phyloP scores from a whole-genome alignment of 768 basidiomycete species.

The Sarcomyxa edulis region DNA sequence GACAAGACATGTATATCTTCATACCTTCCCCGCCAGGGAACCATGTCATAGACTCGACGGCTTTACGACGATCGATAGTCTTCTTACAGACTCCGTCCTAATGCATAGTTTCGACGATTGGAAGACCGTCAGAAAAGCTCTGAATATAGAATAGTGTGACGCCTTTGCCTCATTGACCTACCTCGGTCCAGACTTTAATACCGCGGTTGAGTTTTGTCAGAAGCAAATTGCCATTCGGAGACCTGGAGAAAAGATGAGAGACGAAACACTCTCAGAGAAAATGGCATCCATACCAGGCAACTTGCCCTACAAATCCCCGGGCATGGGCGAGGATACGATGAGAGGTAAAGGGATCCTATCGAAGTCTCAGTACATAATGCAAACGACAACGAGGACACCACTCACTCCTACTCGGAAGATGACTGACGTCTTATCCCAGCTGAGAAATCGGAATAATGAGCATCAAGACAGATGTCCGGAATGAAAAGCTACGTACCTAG shows the following conservation, averaged over 20 bases:
- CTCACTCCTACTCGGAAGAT: slow-evolving; percentile 63
- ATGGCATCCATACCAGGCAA: slow-evolving; percentile 50
- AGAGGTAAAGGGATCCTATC: slow-evolving; percentile 51
- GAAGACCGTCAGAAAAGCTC: slow-evolving; percentile 5
- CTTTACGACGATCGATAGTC: slow-evolving; percentile 52
- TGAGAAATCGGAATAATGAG: slow-evolving; percentile 15
- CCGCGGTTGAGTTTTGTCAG: slow-evolving; percentile 61
- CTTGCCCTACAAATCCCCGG: slow-evolving; percentile 71
- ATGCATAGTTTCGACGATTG: no score
- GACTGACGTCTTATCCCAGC: slow-evolving; percentile 68
- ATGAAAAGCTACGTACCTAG: slow-evolving; percentile 37
- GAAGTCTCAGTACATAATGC: slow-evolving; percentile 5
- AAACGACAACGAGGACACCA: slow-evolving; percentile 1
- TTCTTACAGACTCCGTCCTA: slow-evolving; percentile 66
- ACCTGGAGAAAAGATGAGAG: slow-evolving; percentile 31
- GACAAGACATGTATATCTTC: slow-evolving; percentile 3
- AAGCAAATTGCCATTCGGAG: slow-evolving; percentile 55
- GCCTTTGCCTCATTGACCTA: slow-evolving; percentile 19
- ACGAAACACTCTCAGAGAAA: neutral
- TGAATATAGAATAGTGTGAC: slow-evolving; percentile 1
- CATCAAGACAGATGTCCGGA: no score
- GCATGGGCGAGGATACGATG: slow-evolving; percentile 65
- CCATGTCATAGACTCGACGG: slow-evolving; percentile 66
- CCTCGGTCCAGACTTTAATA: slow-evolving; percentile 72
- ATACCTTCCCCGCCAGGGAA: slow-evolving; percentile 57